phyloP scores from a whole-genome alignment of 805 yeast genomes.

The Candida maesae region DNA sequence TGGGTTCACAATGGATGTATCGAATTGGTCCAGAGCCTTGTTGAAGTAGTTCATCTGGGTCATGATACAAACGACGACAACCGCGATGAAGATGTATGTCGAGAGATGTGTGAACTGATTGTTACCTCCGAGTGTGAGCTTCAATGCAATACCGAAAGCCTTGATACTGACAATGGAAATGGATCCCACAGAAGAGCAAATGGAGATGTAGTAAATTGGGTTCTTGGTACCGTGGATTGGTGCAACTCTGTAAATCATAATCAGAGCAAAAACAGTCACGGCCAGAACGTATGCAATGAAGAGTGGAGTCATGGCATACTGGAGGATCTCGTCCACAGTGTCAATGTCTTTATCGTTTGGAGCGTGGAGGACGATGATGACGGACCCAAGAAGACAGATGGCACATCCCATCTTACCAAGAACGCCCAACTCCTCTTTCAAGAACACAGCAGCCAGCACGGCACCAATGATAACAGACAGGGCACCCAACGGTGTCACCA shows the following conservation, averaged over 20 bases:
- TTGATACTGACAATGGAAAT: conserved; percentile 88
- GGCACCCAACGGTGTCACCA: conserved; percentile 92
- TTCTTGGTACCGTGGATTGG: conserved; percentile 75
- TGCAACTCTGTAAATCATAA: conserved; percentile 80
- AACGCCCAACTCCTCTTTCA: conserved; percentile 83
- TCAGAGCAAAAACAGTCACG: conserved; percentile 64
- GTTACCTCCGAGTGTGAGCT: conserved; percentile 77
- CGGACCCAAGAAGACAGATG: conserved; percentile 81
- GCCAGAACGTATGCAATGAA: conserved; percentile 61
- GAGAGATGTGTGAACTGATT: conserved; percentile 85
- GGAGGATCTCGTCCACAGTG: conserved; percentile 84
- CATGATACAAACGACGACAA: conserved; percentile 75
- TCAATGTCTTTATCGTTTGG: conserved; percentile 89
- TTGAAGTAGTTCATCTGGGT: conserved; percentile 94
- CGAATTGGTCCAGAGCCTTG: conserved; percentile 90
- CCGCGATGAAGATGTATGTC: conserved; percentile 74
- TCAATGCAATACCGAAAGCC: conserved; percentile 89
- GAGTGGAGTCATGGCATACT: conserved; percentile 74
- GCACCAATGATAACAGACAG: conserved; percentile 89
- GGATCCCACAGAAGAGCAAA: conserved; percentile 87
- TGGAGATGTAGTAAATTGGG: conserved; percentile 86
- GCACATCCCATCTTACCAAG: conserved; percentile 93
- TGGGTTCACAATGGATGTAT: conserved; percentile 89
- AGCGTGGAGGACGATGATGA: conserved; percentile 84
- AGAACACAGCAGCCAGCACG: conserved; percentile 76